These are phyloP conservation scores for Fonsecaea monophora DNA, from an alignment of 2,329 filamentous ascomycete genomes.

Conservation along the genomic window DNA sequence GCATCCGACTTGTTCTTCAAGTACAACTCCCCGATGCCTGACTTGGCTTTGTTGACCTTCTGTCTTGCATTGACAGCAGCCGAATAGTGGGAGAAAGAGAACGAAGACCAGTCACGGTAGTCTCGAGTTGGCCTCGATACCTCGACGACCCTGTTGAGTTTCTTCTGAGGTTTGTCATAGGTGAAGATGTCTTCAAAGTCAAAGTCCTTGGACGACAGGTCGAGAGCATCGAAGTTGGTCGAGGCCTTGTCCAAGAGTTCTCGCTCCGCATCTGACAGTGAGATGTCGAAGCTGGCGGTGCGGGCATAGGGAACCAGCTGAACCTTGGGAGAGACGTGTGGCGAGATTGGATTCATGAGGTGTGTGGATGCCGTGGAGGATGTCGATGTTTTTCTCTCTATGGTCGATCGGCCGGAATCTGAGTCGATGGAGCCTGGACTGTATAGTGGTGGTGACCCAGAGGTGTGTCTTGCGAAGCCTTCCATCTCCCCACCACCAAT, in stretches of 20 bases:
- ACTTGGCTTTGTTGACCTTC: conserved; percentile 33
- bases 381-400: conserved; percentile 23
- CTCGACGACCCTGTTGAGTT: conserved; percentile 38
- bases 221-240: conserved; percentile 37
- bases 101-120: conserved; percentile 39
- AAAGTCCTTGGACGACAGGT: conserved; percentile 41
- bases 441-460: conserved; percentile 12
- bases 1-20: conserved; percentile 33
- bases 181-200: conserved; percentile 42
- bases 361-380: conserved; percentile 13
- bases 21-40: conserved; percentile 33
- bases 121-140: conserved; percentile 36
- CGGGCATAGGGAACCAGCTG: conserved; percentile 39
- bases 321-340: conserved; percentile 31
- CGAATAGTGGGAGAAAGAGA: conserved; percentile 38
- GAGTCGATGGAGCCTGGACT: conserved; percentile 27
- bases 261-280: conserved; percentile 36
- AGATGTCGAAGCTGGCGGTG: conserved; percentile 37
- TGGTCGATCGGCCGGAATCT: conserved; percentile 26
- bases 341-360: conserved; percentile 25
- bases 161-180: conserved; percentile 40
- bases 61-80: conserved; percentile 31
- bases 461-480: conserved; percentile 23
- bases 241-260: conserved; percentile 33
- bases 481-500: conserved; percentile 26